Conservation (phyloP, 2,329 filamentous ascomycete species). For the Trichothecium sympodiale region DNA sequence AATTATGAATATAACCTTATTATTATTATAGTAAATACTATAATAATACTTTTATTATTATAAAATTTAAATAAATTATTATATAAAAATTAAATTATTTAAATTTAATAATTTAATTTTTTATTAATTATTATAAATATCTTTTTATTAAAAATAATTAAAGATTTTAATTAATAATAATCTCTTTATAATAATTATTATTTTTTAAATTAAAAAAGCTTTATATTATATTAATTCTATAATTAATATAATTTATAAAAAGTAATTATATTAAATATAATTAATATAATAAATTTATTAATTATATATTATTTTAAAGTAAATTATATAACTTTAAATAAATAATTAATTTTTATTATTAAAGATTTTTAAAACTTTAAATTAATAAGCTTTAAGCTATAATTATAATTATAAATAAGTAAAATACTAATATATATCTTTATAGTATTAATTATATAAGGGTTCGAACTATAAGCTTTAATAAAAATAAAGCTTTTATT, state of each 20-base stretch:
- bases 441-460: no score
- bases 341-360: background rate
- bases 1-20: background rate
- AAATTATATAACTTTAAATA: background rate
- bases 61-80: no score
- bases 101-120: background rate
- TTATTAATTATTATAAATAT: no score
- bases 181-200: background rate
- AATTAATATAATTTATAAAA: background rate
- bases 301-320: background rate
- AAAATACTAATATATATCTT: no score
- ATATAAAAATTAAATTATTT: background rate
- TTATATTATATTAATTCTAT: background rate
- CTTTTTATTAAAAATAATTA: no score
- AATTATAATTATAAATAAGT: no score
- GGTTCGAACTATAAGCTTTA: background rate
- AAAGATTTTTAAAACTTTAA: background rate
- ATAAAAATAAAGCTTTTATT: background rate
- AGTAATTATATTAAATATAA: background rate
- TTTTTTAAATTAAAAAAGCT: background rate
- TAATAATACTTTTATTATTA: no score
- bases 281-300: slow-evolving; percentile 1
- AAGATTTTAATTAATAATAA: no score
- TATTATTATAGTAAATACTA: background rate
- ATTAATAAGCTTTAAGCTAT: no score